Evolutionary conservation across 768 basidiomycete genomes (phyloP).

Genomic region (Mycena indigotica): DNA sequence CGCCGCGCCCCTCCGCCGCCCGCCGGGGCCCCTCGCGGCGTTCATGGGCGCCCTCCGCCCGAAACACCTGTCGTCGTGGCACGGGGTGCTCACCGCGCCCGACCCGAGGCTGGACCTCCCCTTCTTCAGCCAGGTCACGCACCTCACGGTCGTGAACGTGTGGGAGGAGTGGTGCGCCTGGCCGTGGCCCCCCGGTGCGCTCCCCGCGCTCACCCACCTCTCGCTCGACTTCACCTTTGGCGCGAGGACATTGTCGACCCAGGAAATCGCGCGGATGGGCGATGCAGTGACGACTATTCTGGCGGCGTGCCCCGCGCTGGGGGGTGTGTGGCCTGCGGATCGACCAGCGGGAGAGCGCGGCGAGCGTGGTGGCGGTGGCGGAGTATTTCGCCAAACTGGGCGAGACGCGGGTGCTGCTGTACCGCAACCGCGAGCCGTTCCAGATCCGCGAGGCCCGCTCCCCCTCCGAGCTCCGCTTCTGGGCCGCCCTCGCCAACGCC

Average conservation of each 20-base stretch:
- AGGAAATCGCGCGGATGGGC: constrained; percentile 24
- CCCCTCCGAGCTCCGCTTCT: constrained; percentile 32
- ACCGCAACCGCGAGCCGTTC: constrained; percentile 41
- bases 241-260: constrained; percentile 25
- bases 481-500: constrained; percentile 36
- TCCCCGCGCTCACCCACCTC: constrained; percentile 38
- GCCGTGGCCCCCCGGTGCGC: constrained; percentile 29
- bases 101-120: background rate
- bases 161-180: constrained; percentile 48
- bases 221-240: constrained; percentile 41
- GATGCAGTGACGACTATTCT: constrained; percentile 28
- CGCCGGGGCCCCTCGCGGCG: background rate
- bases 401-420: constrained; percentile 42
- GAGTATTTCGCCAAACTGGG: constrained; percentile 15
- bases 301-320: constrained; percentile 23
- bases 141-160: constrained; percentile 36
- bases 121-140: background rate
- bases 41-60: background rate
- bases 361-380: constrained; percentile 10
- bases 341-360: constrained; percentile 17
- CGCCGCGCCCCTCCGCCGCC: background rate
- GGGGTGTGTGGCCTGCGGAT: constrained; percentile 38
- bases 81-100: background rate
- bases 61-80: background rate
- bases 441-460: constrained; percentile 42